Percentiles rank a stretch among this genome's conserved stretches.
These are phyloP conservation scores for Globisporangium cystogenes DNA, from an alignment of 352 stramenopile species.

Conservation along the genomic window DNA sequence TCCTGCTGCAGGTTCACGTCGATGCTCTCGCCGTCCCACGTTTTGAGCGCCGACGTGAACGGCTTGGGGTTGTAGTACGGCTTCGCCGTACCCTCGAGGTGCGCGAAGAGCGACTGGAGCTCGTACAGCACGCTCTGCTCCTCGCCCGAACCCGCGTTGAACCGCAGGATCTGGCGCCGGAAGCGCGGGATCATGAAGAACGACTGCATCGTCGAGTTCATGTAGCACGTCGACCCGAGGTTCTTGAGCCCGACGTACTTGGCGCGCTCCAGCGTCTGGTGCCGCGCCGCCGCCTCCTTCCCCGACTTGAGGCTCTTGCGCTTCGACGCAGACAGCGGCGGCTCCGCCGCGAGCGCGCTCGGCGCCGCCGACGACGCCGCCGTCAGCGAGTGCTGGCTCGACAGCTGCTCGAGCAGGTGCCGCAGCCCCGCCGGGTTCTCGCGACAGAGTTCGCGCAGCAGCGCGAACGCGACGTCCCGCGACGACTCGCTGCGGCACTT, in stretches of 20 bases:
- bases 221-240: slow-evolving; percentile 93
- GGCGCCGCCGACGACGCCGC: slow-evolving; percentile 35
- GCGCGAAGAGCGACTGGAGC: slow-evolving; percentile 88
- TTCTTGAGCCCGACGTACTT: slow-evolving; percentile 94
- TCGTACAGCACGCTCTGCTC: slow-evolving; percentile 62
- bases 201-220: slow-evolving; percentile 94
- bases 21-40: slow-evolving; percentile 84
- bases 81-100: slow-evolving; percentile 83
- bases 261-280: slow-evolving; percentile 40
- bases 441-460: slow-evolving; percentile 60
- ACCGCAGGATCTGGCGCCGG: slow-evolving; percentile 77
- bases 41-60: slow-evolving; percentile 81
- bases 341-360: slow-evolving; percentile 8
- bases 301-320: slow-evolving; percentile 39
- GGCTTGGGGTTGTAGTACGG: slow-evolving; percentile 78
- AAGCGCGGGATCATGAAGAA: slow-evolving; percentile 95
- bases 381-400: slow-evolving; percentile 66
- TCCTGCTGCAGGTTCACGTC: slow-evolving; percentile 92
- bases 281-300: slow-evolving; percentile 19
- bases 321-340: slow-evolving; percentile 30
- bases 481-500: slow-evolving; percentile 80
- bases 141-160: slow-evolving; percentile 18
- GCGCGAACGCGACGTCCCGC: slow-evolving; percentile 68
- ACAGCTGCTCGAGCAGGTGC: slow-evolving; percentile 69
- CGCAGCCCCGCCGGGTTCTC: slow-evolving; percentile 58